These are phyloP conservation scores for Diaporthe citri DNA, from an alignment of 2,329 filamentous ascomycete genomes.

Conservation along the genomic window DNA sequence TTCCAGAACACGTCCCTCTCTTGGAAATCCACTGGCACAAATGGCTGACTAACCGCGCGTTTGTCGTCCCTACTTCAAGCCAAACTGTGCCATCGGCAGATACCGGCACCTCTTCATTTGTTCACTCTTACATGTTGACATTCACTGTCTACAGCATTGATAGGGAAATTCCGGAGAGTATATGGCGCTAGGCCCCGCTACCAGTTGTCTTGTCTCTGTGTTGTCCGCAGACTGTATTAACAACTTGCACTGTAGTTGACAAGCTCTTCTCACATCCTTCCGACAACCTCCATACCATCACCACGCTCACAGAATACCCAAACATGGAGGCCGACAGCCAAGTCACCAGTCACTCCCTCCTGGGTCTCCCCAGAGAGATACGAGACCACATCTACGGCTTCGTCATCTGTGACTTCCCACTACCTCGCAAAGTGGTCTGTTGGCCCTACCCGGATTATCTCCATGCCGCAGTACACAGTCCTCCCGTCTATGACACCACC, in stretches of 20 bases:
- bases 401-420: background rate
- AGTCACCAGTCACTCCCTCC: background rate
- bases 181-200: background rate
- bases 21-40: background rate
- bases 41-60: background rate
- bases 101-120: background rate
- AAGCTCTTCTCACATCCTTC: background rate
- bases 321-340: background rate
- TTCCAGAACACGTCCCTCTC: background rate
- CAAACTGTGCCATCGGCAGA: background rate
- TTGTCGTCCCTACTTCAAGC: background rate
- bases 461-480: background rate
- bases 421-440: conserved; percentile 1
- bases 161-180: too few species aligned
- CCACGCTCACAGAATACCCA: too few species aligned
- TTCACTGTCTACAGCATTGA: background rate
- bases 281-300: background rate
- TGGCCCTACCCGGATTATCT: conserved; percentile 21
- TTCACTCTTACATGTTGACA: background rate
- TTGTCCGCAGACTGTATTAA: background rate
- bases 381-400: conserved; percentile 3
- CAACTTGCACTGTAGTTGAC: background rate
- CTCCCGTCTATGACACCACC: background rate
- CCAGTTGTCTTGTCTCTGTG: background rate
- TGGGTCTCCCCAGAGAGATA: background rate